Evolutionary conservation across 768 basidiomycete genomes (phyloP), one percentile per base, ranked within the genome.

Genomic region (Pleurotus giganteus): DNA sequence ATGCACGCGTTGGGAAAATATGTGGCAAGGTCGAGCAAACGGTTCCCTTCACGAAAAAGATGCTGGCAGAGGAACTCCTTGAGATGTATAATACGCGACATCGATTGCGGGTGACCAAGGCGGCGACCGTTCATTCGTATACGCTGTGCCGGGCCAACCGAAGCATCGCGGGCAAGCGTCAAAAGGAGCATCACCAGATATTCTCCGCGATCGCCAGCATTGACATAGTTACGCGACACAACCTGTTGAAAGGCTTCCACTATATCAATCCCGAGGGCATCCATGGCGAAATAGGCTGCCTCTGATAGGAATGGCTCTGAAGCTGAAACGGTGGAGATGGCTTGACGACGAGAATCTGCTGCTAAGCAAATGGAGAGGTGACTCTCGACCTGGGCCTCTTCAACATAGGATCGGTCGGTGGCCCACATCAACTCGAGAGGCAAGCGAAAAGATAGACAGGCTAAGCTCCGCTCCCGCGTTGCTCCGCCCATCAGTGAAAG

Each of bases 211-310:
- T 58, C 53, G 12, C 57, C 57, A 31, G 53, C 46, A 46, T 36
- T 53, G 32, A 58, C 47, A 29, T 12, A 54, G 26, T 46, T 46
- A 28, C 57, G 53, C 4, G 53, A 41, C 45, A 19, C 26, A 26
- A 26, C 12, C 24, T 24, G 9, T 29, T 19, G 24, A 26, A 47
- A 29, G 23, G 37, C 52, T 42, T 44, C 27, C 28, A 47, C 54
- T 68, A 62, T 47, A 46, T 70, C 51, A 45, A 60, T 46, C 44
- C 32, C 59, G 47, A 19, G 3, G 60, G 56, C 47, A 63, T 71
- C 54, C 42, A 50, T 23, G 57, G 55, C 21, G 55, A 68, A 46
- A 61, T 47, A 17, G 63, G 69, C 39, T 63, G 61, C 57, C 58
- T 63, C 39, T 55, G 58, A 47, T 12, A 47, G 24, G 19, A 47